Evolutionary conservation across 1,284 basidiomycete species (phyloP), one percentile per base, ranked within the genome.

Genomic region (Pholiota adiposa): DNA sequence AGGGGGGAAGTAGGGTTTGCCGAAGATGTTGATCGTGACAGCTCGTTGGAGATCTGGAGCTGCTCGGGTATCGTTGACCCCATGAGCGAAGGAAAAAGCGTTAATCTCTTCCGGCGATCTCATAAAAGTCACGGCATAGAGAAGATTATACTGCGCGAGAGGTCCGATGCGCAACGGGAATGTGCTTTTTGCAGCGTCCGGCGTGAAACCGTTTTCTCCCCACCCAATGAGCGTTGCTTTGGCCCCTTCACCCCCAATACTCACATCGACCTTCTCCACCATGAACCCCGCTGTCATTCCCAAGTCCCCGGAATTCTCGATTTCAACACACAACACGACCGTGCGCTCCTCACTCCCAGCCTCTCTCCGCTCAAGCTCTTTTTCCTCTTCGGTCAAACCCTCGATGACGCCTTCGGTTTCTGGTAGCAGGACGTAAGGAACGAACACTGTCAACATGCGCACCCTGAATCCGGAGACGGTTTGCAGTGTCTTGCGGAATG

Each of bases 361-460:
- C 68, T 89, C 87, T 40, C 82, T 72, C 58, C 81, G 73, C 61
- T 85, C 80, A 12, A 77, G 77, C 54, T 87, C 84, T 60, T 82
- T 81, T 18, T 83, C 76, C 23, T 74, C 74, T 53, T 82, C 79
- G 23, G 81, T 79, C 8, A 78, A 72, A 18, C 78, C 77, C 1
- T 73, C 65, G 31, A 69, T 63, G 25, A 68, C 69, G 21, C 65
- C 69, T 43, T 76, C 72, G 5, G 71, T 71, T 36, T 75, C 73
- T 8, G 85, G 82, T 4, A 88, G 76, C 56, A 88, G 78, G 18
- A 94, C 84, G 66, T 93, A 89, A 0, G 93, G 94, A 2, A 95
- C 86, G 66, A 94, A 93, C 6, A 94, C 87, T 0, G 93, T 94
- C 19, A 93, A 84, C 93, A 96, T 95, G 33, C 93, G 86, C 18